A percentile compares a stretch with the other conserved stretches of the same genome.
These are phyloP conservation scores for Gliomastix tumulicola DNA, from an alignment of 2,329 filamentous ascomycete genomes.

Conservation along the genomic window DNA sequence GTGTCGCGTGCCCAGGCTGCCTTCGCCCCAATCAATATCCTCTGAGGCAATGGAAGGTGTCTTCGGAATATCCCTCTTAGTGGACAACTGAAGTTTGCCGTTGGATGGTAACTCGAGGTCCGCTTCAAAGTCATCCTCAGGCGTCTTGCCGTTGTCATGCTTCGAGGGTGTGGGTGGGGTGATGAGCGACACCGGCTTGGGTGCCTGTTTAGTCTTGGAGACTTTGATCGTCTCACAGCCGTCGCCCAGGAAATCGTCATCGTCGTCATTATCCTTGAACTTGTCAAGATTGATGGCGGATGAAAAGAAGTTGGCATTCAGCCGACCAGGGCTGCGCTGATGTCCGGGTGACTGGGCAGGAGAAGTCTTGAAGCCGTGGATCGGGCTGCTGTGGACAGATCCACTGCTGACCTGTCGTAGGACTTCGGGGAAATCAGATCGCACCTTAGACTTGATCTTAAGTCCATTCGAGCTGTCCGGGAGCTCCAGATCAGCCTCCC, in stretches of 20 bases:
- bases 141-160: conserved; percentile 11
- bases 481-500: conserved; percentile 71
- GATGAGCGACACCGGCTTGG: conserved; percentile 44
- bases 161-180: conserved; percentile 49
- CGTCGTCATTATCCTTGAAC: conserved; percentile 57
- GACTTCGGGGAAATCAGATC: conserved; percentile 57
- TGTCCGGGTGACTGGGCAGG: too few species aligned
- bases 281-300: conserved; percentile 52
- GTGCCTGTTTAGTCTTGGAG: conserved; percentile 47
- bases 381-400: conserved; percentile 46
- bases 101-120: conserved; percentile 67
- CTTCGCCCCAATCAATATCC: conserved; percentile 91
- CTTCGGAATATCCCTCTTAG: conserved; percentile 53
- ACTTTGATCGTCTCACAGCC: conserved; percentile 62
- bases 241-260: conserved; percentile 59
- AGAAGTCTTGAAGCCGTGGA: conserved; percentile 27
- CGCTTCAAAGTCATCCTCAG: conserved; percentile 62
- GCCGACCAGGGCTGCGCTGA: conserved; percentile 10
- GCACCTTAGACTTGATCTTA: conserved; percentile 57
- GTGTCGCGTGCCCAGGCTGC: conserved; percentile 84
- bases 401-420: conserved; percentile 58
- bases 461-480: conserved; percentile 52
- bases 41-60: conserved; percentile 57
- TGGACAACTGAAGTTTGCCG: conserved; percentile 58
- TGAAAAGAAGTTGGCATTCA: conserved; percentile 25